phyloP scores from a whole-genome alignment of 1,139 yeast species.

The Pichia sp. region DNA sequence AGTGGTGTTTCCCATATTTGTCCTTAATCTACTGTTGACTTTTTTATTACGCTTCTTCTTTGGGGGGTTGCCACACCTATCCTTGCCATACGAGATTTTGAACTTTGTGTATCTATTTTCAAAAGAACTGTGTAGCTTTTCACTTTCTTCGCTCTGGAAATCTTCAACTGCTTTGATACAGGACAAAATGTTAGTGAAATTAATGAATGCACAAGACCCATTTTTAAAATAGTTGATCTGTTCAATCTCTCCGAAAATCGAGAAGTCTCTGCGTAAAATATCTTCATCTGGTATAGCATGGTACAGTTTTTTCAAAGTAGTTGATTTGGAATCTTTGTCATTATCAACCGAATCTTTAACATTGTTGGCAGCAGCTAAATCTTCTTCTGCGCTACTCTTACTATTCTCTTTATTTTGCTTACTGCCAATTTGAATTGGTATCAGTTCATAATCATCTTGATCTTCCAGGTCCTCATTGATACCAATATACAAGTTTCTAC shows the following conservation, averaged over 20 bases:
- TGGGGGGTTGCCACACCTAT: constrained; percentile 86
- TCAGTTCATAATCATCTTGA: constrained; percentile 11
- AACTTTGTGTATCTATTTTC: constrained; percentile 39
- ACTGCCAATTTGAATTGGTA: not conserved
- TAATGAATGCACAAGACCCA: constrained; percentile 87
- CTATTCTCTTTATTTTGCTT: not conserved
- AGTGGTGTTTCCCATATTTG: constrained; percentile 14
- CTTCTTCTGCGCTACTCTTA: not conserved
- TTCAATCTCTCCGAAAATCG: constrained; percentile 86
- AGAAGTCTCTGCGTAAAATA: constrained; percentile 67
- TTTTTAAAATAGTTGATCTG: constrained; percentile 83
- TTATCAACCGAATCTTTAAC: not conserved
- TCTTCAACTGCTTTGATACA: constrained; percentile 82
- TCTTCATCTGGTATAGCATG: constrained; percentile 47
- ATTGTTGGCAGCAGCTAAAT: not conserved
- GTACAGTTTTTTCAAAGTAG: constrained; percentile 7
- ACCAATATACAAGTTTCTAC: constrained; percentile 88
- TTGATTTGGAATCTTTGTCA: not conserved
- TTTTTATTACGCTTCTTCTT: constrained; percentile 30
- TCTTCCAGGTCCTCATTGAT: constrained; percentile 42
- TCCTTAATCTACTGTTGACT: constrained; percentile 13
- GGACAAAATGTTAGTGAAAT: constrained; percentile 79
- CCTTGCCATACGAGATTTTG: constrained; percentile 85
- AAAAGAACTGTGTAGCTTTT: constrained; percentile 34
- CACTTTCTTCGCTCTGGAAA: constrained; percentile 42